A percentile compares a stretch with the other conserved stretches of the same genome.
These are phyloP conservation scores for Eucalyptus curtisii DNA, from an alignment of 345 rosid genomes.

Conservation along the genomic window DNA sequence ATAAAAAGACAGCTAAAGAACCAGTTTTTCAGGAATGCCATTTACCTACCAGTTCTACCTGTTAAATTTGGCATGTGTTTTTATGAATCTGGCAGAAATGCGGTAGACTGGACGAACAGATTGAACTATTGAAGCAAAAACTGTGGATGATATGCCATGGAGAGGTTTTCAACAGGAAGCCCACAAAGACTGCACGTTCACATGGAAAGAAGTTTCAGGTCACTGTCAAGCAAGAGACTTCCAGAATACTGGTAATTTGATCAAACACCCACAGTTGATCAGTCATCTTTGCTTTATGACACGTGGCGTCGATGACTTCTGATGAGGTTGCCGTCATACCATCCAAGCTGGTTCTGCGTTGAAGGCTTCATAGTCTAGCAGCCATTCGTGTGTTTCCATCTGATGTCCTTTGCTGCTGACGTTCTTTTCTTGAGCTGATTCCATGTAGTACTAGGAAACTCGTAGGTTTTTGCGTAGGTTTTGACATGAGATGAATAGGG, in stretches of 20 bases:
- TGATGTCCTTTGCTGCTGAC: background rate
- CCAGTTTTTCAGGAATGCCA: background rate
- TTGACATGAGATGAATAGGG: background rate
- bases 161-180: conserved; percentile 75
- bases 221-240: conserved; percentile 70
- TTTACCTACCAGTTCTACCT: background rate
- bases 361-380: background rate
- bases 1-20: background rate
- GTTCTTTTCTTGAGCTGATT: background rate
- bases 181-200: conserved; percentile 88
- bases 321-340: background rate
- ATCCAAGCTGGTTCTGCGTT: background rate
- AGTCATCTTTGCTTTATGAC: background rate
- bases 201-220: conserved; percentile 95
- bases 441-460: background rate
- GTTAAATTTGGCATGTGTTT: background rate
- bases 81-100: conserved; percentile 43
- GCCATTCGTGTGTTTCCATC: background rate
- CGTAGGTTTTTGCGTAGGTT: background rate
- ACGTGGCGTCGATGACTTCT: accelerated
- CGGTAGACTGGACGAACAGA: conserved; percentile 76
- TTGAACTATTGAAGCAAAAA: conserved; percentile 67
- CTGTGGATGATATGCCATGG: conserved; percentile 68
- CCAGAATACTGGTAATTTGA: conserved; percentile 64
- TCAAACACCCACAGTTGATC: background rate